Base-by-base conservation (phyloP, 2,329 filamentous ascomycete genomes). In the Epichloe glyceriae region DNA sequence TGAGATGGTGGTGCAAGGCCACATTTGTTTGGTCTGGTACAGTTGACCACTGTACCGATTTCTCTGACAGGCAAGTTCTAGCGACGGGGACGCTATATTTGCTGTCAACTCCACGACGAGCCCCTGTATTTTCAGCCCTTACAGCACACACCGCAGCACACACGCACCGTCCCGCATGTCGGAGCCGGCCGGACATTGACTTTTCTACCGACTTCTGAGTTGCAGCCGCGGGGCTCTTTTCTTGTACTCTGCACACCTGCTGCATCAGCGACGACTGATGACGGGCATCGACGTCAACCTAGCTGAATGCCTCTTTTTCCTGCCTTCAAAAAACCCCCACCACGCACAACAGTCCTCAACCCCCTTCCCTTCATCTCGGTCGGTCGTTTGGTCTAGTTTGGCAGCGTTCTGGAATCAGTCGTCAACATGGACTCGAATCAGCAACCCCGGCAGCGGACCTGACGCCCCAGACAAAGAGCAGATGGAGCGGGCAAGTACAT, bases 401-500 rank as follows among this genome's bases (percentile, higher is more conserved):
- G 10, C 19, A 37, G 40, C 30, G 26, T 12, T 12, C 45, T 47
- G 22, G n/a, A 19, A 7, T 46, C 14, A 26, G 19, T 17, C 46
- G 46, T 47, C 57, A 54, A 20, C 52, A 69, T 77, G 74, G 73
- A 77, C 56, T 67, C 72, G 14, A 70, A 70, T 63, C 67, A 73
- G 52, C 67, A 70, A 56, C 66, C 62, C 63, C 20, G 64, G 64
- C 56, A 59, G 63, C 42, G 65, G 65, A 57, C 68, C 68, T 46
- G 77, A 79, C 58, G 76, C 73, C 53, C 76, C 76, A 20, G 75
- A 79, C 58, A 72, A 74, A 60, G 74, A 78, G 61, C 78, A 75
- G 62, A 79, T 79, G 75, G 75, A 77, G 53, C 72, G 77, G 71
- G 75, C 72, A 62, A 60, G 64, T 54, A 19, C 14, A 30, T 44